Evolutionary conservation across 139 green algal genomes (phyloP), one percentile per base, ranked within the genome.

Genomic region (Tetradesmus lagerheimii): DNA sequence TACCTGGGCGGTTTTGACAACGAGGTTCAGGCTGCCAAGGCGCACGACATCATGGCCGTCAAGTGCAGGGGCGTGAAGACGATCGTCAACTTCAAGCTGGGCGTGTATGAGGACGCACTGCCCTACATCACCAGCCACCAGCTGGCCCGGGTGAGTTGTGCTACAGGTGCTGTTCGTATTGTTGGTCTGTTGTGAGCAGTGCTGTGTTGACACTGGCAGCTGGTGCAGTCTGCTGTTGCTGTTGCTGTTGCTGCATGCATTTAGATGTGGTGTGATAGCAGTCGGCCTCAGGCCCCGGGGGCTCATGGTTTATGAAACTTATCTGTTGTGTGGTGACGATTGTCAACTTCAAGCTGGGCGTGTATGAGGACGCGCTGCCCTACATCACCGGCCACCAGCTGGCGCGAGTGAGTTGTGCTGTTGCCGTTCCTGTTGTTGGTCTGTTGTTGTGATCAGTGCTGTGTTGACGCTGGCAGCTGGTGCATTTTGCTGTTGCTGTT

Each of bases 1-100:
- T 95, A 95, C 87, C 87, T 95, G 29, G 91, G 91, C 11, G 91
- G 89, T 27, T 92, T 92, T 50, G 91, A 94, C 75, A 53, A 74
- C 39, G 91, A 94, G 86, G 75, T 87, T 6, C 64, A 88, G 41
- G 91, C 91, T 1, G 91, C 91, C 74, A 89, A 89, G 45, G 92
- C 92, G 29, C 87, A 94, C 57, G 92, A 94, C 35, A 41, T 93
- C 31, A 92, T 93, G 90, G 92, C 90, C 45, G 75, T 94, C 27
- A 93, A 93, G 85, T 90, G 77, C 43, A 67, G 87, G 2, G 90
- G 87, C 29, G 27, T n/a, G 12, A 67, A 47, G 29, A 84, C 89
- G 45, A 77, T 90, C 75, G 89, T 91, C 79, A 91, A 91, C 83
- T 71, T 88, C 64, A 82, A 89, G 43, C 18, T 86, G 20, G 39